Evolutionary conservation across 2,329 filamentous ascomycete genomes (phyloP), one percentile per base, ranked within the genome.

Genomic region (Fusarium armeniacum): DNA sequence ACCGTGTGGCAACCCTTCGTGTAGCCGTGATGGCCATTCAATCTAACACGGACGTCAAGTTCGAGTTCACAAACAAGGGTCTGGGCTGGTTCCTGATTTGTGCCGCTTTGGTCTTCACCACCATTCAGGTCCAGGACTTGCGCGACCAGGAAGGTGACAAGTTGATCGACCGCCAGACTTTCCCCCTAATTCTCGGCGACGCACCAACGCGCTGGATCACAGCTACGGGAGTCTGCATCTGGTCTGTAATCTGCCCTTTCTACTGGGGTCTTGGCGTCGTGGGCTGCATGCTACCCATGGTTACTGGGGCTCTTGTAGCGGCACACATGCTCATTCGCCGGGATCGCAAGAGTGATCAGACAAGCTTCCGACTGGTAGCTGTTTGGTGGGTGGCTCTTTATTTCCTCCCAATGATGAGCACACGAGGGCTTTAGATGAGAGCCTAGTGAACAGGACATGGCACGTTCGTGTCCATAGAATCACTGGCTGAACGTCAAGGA

Each of bases 111-210:
- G 72, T 75, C 44, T 58, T 75, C 35, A 75, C 73, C 10, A 75
- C 73, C 16, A 74, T 74, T 20, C 71, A 74, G 46, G 71, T 73
- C 13, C 71, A 74, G 30, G 72, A 74, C 35, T 46, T 74, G 33
- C 70, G 72, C 11, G 72, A 74, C 55, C 69, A 74, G 40, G 72
- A 70, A 18, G 73, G 73, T 9, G 73, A 75, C 33, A 54, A 53
- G 4, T 12, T 72, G 51, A 69, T 74, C 45, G 67, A 75, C 50
- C 64, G 73, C 6, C 58, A 66, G 18, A 74, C 73, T n/a, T 47
- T 73, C 12, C 67, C 73, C 5, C 58, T 75, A 9, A 70, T 72
- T 45, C 30, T 75, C 30, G 71, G 73, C 16, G 72, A 74, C 40
- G 56, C 45, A n/a, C 58, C 61, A 5, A 65, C 72, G 12, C 72